phyloP scores from a whole-genome alignment of 208 protist genomes.

The Trichomonas vaginalis region DNA sequence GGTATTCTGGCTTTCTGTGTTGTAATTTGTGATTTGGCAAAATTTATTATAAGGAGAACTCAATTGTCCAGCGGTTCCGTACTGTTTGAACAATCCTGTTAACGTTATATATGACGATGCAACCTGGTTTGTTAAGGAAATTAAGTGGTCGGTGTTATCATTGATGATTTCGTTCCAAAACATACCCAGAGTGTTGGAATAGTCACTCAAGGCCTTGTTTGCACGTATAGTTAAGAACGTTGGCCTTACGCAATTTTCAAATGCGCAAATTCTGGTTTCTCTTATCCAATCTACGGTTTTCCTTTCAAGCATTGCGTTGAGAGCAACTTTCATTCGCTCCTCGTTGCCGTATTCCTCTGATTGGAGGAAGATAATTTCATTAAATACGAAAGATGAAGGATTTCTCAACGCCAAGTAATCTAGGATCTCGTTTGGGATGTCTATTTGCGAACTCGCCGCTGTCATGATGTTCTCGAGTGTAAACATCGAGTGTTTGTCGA shows the following conservation, averaged over 20 bases:
- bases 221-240: neutral
- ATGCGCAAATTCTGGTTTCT: neutral
- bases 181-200: neutral
- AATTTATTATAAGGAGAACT: neutral
- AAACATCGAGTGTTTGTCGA: neutral
- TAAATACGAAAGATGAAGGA: neutral
- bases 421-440: neutral
- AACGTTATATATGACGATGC: neutral
- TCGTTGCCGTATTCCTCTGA: neutral
- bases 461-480: neutral
- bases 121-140: neutral
- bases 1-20: neutral
- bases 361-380: neutral
- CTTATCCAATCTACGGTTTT: neutral
- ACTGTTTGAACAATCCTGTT: neutral
- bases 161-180: neutral
- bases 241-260: neutral
- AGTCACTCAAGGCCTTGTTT: neutral
- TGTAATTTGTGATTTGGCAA: neutral
- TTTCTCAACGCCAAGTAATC: neutral
- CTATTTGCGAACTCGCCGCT: neutral
- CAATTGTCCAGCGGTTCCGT: neutral
- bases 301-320: neutral
- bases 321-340: neutral
- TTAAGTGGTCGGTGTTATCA: neutral